phyloP scores from a whole-genome alignment of 108 stramenopile species.

The Discostella pseudostelligera region DNA sequence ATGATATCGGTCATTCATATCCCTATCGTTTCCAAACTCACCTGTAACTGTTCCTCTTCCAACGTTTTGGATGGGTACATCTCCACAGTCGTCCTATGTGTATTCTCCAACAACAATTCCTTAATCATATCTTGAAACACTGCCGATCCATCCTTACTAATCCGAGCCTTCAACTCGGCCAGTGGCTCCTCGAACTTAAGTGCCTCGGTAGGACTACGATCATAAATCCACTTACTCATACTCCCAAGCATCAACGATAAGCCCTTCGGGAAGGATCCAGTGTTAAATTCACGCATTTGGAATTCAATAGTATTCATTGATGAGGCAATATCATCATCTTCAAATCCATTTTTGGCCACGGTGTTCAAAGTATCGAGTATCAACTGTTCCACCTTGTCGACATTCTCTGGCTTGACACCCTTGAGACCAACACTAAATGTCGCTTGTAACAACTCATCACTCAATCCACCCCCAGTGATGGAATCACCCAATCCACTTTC shows the following conservation, averaged over 20 bases:
- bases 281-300: slow-evolving; percentile 95
- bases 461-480: slow-evolving; percentile 93
- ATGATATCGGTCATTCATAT: too few relatives aligned
- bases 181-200: slow-evolving; percentile 92
- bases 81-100: slow-evolving; percentile 90
- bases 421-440: slow-evolving; percentile 93
- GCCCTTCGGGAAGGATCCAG: slow-evolving; percentile 95
- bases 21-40: slow-evolving; percentile 6
- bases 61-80: slow-evolving; percentile 87
- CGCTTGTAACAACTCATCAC: slow-evolving; percentile 90
- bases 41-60: slow-evolving; percentile 71
- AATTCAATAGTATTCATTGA: slow-evolving; percentile 97
- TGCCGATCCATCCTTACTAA: slow-evolving; percentile 72
- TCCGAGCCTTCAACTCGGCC: slow-evolving; percentile 80
- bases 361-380: slow-evolving; percentile 78
- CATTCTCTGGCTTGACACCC: slow-evolving; percentile 80
- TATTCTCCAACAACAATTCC: slow-evolving; percentile 83
- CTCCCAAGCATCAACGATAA: slow-evolving; percentile 94
- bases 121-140: slow-evolving; percentile 87
- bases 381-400: slow-evolving; percentile 75
- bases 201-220: slow-evolving; percentile 80
- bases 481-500: slow-evolving; percentile 88
- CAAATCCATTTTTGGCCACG: slow-evolving; percentile 89
- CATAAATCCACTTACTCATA: slow-evolving; percentile 94
- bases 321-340: slow-evolving; percentile 84